Evolutionary conservation across 2,329 filamentous ascomycete species (phyloP).

Genomic region (Fusarium sp.): DNA sequence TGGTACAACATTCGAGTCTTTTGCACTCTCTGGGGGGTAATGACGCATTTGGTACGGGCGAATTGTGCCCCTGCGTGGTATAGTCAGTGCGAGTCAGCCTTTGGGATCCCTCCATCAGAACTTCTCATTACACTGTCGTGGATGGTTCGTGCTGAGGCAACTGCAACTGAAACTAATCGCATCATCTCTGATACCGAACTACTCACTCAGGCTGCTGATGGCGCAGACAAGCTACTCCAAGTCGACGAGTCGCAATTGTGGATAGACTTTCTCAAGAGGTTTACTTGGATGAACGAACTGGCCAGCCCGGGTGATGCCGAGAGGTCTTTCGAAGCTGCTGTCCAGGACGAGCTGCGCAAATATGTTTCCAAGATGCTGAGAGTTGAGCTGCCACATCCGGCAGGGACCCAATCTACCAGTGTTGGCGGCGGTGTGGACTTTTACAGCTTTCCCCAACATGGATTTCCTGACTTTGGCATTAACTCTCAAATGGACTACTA

Average conservation of each 20-base stretch:
- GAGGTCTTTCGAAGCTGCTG: slow-evolving; percentile 30
- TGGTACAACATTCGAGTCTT: slow-evolving; percentile 39
- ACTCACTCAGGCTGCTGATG: slow-evolving; percentile 19
- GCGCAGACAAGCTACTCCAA: slow-evolving; percentile 11
- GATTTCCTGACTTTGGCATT: slow-evolving; percentile 9
- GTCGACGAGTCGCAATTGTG: slow-evolving; percentile 28
- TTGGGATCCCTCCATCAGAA: slow-evolving; percentile 41
- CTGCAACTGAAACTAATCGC: not conserved
- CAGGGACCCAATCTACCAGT: not conserved
- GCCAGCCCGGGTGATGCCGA: slow-evolving; percentile 28
- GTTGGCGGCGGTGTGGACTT: not conserved
- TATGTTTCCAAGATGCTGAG: slow-evolving; percentile 31
- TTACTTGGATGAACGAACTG: slow-evolving; percentile 41
- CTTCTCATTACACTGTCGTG: slow-evolving; percentile 41
- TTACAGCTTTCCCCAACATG: slow-evolving; percentile 1
- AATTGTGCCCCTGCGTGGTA: slow-evolving; percentile 35
- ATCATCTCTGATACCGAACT: slow-evolving; percentile 5
- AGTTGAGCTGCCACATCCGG: slow-evolving; percentile 27
- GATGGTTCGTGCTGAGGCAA: slow-evolving; percentile 36
- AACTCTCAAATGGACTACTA: slow-evolving; percentile 2
- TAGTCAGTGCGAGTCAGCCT: slow-evolving; percentile 33
- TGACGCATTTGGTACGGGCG: slow-evolving; percentile 25
- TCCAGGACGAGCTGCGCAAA: slow-evolving; percentile 31
- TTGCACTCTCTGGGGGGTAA: slow-evolving; percentile 40
- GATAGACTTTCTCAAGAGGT: slow-evolving; percentile 33